Percentiles rank a stretch among this genome's conserved stretches.
Conservation (phyloP, 306 rosid species). For the Cyamopsis tetragonoloba region DNA sequence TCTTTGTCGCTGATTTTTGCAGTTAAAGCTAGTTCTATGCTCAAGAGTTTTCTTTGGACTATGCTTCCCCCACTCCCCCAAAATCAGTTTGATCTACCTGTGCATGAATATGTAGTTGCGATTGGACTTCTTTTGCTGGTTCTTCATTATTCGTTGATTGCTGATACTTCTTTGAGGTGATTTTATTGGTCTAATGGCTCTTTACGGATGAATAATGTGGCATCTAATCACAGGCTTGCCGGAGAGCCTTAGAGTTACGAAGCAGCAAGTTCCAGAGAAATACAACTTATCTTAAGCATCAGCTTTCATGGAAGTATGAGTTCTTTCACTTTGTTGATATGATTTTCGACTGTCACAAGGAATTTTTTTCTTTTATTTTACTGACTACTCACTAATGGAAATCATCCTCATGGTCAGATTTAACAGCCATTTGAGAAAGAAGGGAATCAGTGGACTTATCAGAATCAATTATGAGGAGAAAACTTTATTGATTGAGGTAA, state of each 20-base stretch:
- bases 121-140: not conserved
- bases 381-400: not conserved
- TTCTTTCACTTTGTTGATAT: slow-evolving; percentile 5
- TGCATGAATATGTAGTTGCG: too few species aligned
- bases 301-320: slow-evolving; percentile 83
- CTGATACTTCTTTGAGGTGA: not conserved
- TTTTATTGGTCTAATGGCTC: not conserved
- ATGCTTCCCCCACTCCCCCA: too few species aligned
- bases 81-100: too few species aligned
- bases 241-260: slow-evolving; percentile 53
- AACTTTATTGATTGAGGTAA: slow-evolving; percentile 84
- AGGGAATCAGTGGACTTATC: slow-evolving; percentile 82
- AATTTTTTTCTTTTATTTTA: not conserved
- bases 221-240: slow-evolving; percentile 56
- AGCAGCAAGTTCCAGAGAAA: slow-evolving; percentile 56
- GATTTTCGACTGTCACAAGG: not conserved
- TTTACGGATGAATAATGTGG: not conserved
- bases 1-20: too few species aligned
- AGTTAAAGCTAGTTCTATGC: too few species aligned
- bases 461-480: slow-evolving; percentile 60
- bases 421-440: slow-evolving; percentile 73
- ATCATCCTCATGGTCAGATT: slow-evolving; percentile 47
- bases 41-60: too few species aligned
- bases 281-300: slow-evolving; percentile 56
- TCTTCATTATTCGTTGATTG: not conserved